These are phyloP conservation scores for Kazachstania bromeliacearum DNA, from an alignment of 805 yeast species.

Conservation along the genomic window DNA sequence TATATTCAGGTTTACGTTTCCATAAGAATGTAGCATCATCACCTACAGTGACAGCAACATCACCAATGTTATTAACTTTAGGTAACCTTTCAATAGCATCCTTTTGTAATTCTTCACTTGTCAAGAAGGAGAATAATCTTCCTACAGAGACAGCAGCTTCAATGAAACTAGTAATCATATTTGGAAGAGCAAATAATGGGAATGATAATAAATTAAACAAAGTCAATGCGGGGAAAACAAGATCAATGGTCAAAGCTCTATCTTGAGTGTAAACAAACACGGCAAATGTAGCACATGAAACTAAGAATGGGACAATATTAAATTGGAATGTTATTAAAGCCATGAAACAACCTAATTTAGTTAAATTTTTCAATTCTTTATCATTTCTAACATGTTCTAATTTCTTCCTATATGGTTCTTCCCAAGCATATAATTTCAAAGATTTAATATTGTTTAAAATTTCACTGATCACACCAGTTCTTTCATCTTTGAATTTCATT, in stretches of 20 bases:
- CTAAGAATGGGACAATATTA: slow-evolving; percentile 80
- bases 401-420: slow-evolving; percentile 66
- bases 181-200: slow-evolving; percentile 89
- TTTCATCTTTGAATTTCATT: slow-evolving; percentile 84
- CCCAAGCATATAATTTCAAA: slow-evolving; percentile 94
- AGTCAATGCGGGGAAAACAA: slow-evolving; percentile 85
- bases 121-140: slow-evolving; percentile 66
- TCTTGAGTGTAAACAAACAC: slow-evolving; percentile 53
- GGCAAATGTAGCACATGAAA: slow-evolving; percentile 83
- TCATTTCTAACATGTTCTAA: slow-evolving; percentile 79
- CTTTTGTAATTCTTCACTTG: slow-evolving; percentile 70
- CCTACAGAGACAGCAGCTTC: slow-evolving; percentile 80
- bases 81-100: slow-evolving; percentile 48
- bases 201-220: slow-evolving; percentile 80
- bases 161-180: slow-evolving; percentile 73
- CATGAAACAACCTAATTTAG: slow-evolving; percentile 59
- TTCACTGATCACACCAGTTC: slow-evolving; percentile 83
- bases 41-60: slow-evolving; percentile 48
- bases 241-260: slow-evolving; percentile 72
- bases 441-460: slow-evolving; percentile 87
- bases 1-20: slow-evolving; percentile 63
- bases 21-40: slow-evolving; percentile 66
- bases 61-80: slow-evolving; percentile 48
- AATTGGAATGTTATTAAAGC: slow-evolving; percentile 71
- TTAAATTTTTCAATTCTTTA: slow-evolving; percentile 69